Base-by-base conservation (phyloP, 2,329 filamentous ascomycete species). In the Phaeomoniella chlamydospora region DNA sequence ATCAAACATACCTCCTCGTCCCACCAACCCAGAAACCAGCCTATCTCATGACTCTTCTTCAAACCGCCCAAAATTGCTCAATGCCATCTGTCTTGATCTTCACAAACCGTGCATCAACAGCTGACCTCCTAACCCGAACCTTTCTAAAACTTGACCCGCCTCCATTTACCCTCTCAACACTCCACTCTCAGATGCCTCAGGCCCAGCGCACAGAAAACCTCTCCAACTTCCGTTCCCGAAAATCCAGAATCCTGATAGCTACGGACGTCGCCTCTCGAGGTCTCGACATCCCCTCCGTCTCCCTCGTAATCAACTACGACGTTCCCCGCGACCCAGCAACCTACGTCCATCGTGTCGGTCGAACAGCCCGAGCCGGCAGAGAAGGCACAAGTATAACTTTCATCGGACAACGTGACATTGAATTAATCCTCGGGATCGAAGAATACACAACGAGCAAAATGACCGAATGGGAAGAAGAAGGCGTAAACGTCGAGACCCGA, bases 271-370 rank as follows among this genome's bases (percentile, higher is more conserved):
- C 90, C 1, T 83, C 86, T 14, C 74, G 90, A 56, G 90, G 90
- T 68, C 72, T 98, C 3, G 90, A 98, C 61, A 94, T 98, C 42
- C 88, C 88, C 1, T 82, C 86, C 46, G 88, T 96, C 4, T 79
- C 73, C 37, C 61, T 96, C 12, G 90, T 98, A 2, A 65, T 98
- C 52, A 96, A 98, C 59, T 98, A 87, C 58, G 90, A 98, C 53
- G 75, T 98, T 1, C 90, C 90, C 0, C 77, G 88, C n/a, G 85
- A 94, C 52, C 85, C 88, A 3, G 87, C 94, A 55, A 88, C 94
- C 58, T 98, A 98, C 56, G 90, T 98, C 45, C 90, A 98, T 62
- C 77, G 90, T 10, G 88, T 94, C 35, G 90, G 81, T 36, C 79
- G 82, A 42, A 88, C 82, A 5, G 82, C 69, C 4, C 73, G 77